phyloP scores from a whole-genome alignment of 2,329 filamentous ascomycete species.

The Cryphonectria naterciae region DNA sequence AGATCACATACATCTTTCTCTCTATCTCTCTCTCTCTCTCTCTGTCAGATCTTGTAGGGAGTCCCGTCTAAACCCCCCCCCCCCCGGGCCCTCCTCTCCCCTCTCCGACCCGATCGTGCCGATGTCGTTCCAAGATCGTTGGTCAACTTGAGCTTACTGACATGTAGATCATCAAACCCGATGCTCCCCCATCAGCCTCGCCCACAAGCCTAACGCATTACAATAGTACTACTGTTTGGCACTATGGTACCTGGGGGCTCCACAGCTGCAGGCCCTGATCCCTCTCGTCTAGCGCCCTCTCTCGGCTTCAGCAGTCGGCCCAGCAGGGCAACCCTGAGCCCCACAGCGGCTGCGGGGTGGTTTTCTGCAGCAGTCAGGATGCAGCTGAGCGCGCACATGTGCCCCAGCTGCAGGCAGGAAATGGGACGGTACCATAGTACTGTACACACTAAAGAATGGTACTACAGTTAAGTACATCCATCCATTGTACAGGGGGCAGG shows the following conservation, averaged over 20 bases:
- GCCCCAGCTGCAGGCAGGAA: neutral
- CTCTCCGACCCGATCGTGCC: neutral
- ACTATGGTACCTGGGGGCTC: neutral
- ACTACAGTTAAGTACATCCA: neutral
- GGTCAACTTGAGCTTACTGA: neutral
- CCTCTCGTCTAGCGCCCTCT: neutral
- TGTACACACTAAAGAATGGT: neutral
- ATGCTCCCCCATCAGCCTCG: neutral
- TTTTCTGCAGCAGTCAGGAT: conserved; percentile 6
- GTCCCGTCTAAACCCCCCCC: no score
- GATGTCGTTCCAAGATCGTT: neutral
- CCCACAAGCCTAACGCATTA: neutral
- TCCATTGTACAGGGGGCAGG: conserved; percentile 8
- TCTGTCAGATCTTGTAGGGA: neutral
- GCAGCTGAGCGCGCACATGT: neutral
- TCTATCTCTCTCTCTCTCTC: neutral
- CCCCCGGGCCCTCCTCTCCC: neutral
- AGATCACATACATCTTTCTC: neutral
- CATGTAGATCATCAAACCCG: neutral
- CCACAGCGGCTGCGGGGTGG: conserved; percentile 18
- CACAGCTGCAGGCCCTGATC: conserved; percentile 5
- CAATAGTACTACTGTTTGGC: neutral
- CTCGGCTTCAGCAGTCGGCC: neutral
- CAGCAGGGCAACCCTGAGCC: neutral
- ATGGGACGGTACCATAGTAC: neutral